Evolutionary conservation across 352 stramenopile species (phyloP).

Genomic region (Phytopythium chamaehyphon): DNA sequence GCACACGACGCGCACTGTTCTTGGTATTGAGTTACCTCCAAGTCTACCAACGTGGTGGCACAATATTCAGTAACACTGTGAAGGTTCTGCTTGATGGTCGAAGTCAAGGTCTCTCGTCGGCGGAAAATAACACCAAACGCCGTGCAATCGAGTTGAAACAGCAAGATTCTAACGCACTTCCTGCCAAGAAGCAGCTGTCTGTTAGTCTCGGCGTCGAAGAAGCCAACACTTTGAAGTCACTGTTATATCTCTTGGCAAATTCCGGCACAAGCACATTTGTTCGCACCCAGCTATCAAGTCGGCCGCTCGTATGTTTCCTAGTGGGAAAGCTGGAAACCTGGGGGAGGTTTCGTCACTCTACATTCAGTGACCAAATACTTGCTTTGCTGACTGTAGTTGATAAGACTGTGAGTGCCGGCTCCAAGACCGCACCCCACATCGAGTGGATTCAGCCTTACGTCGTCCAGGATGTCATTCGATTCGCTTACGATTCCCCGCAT

Average conservation of each 20-base stretch:
- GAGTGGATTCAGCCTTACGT: conserved; percentile 44
- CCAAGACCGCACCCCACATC: conserved; percentile 8
- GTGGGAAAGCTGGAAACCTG: conserved; percentile 20
- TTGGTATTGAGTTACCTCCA: conserved; percentile 19
- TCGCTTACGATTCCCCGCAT: conserved; percentile 23
- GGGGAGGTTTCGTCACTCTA: background rate
- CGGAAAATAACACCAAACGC: background rate
- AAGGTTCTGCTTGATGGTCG: conserved; percentile 16
- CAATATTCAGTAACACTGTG: conserved; percentile 29
- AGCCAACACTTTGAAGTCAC: conserved; percentile 3
- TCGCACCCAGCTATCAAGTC: conserved; percentile 35
- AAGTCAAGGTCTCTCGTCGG: background rate
- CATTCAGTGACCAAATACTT: conserved; percentile 18
- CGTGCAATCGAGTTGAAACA: background rate
- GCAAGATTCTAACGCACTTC: background rate
- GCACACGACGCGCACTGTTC: conserved; percentile 16
- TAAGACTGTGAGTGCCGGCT: conserved; percentile 18
- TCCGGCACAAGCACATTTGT: conserved; percentile 32
- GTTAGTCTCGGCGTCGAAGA: background rate
- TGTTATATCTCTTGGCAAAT: background rate
- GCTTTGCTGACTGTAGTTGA: conserved; percentile 38
- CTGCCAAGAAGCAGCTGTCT: background rate
- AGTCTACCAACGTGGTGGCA: conserved; percentile 10
- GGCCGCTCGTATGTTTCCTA: conserved; percentile 27
- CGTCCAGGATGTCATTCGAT: conserved; percentile 40